Percentiles rank a stretch among this genome's conserved stretches.
Evolutionary conservation across 768 basidiomycete genomes (phyloP).

Genomic region (Amanita phalloides): DNA sequence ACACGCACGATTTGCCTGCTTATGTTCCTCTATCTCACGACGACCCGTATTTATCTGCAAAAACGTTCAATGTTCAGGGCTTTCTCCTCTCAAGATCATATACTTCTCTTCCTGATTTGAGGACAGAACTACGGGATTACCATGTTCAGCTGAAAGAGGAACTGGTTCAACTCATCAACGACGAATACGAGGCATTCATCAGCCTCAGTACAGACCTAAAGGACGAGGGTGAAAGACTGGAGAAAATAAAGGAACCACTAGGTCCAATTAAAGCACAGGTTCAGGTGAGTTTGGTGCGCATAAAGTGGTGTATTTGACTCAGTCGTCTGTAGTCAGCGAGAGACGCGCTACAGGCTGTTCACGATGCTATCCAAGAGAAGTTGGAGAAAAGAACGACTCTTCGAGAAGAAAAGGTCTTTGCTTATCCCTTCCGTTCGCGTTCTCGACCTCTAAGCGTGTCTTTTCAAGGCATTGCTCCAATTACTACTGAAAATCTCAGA

Average conservation of each 20-base stretch:
- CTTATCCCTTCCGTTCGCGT: not conserved
- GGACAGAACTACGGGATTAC: constrained; percentile 81
- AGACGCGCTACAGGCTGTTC: constrained; percentile 49
- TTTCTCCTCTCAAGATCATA: constrained; percentile 84
- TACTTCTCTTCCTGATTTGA: constrained; percentile 79
- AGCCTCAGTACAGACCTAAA: constrained; percentile 87
- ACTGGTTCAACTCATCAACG: constrained; percentile 90
- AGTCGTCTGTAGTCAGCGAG: constrained; percentile 41
- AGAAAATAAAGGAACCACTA: constrained; percentile 60
- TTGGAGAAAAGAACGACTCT: constrained; percentile 63
- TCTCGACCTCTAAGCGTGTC: not conserved
- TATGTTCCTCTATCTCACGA: constrained; percentile 70
- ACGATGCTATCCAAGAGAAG: constrained; percentile 70
- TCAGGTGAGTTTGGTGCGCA: constrained; percentile 35
- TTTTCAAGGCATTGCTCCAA: constrained; percentile 63
- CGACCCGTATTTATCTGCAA: constrained; percentile 60
- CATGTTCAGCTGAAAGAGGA: constrained; percentile 80
- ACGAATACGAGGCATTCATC: constrained; percentile 97
- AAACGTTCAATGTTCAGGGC: constrained; percentile 69
- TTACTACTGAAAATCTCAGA: constrained; percentile 90
- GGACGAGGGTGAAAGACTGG: constrained; percentile 70
- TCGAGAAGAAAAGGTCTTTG: constrained; percentile 74
- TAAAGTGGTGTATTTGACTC: not conserved
- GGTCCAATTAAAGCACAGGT: constrained; percentile 52
- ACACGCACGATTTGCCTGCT: constrained; percentile 43